These are phyloP conservation scores for Botrytis elliptica DNA, from an alignment of 2,329 filamentous ascomycete genomes.

Conservation along the genomic window DNA sequence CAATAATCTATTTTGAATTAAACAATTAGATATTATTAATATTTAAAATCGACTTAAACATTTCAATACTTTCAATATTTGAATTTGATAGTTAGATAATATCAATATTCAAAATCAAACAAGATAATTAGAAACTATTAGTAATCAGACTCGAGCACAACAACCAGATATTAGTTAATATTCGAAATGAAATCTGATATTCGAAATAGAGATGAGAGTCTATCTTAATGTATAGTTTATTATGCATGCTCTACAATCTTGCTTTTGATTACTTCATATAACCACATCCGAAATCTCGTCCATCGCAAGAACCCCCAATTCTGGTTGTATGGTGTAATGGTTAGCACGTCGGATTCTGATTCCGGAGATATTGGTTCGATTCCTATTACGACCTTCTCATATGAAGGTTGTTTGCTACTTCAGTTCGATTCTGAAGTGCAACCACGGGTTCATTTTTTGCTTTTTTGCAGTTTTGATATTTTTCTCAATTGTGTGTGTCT, in stretches of 20 bases:
- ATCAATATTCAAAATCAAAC: too few relatives aligned
- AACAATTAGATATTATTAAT: too few relatives aligned
- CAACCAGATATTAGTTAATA: background rate
- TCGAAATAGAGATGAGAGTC: background rate
- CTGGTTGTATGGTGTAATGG: conserved; percentile 26
- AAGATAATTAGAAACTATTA: background rate
- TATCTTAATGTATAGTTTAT: background rate
- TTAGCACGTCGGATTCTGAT: conserved; percentile 31
- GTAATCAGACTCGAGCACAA: background rate
- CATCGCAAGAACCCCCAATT: background rate
- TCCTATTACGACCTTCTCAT: conserved; percentile 21
- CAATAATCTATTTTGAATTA: too few relatives aligned
- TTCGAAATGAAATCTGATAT: background rate
- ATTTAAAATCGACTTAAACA: too few relatives aligned
- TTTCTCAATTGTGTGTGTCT: background rate
- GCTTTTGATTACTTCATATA: rapidly evolving
- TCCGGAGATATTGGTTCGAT: conserved; percentile 30
- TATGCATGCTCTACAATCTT: background rate
- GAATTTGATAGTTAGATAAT: background rate
- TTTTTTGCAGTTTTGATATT: background rate
- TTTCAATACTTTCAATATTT: too few relatives aligned
- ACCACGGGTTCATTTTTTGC: background rate
- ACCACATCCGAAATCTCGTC: rapidly evolving
- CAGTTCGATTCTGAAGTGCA: conserved; percentile 2
- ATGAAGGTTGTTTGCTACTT: background rate